Conservation (phyloP, 768 basidiomycete genomes). For the Psilocybe sp. region DNA sequence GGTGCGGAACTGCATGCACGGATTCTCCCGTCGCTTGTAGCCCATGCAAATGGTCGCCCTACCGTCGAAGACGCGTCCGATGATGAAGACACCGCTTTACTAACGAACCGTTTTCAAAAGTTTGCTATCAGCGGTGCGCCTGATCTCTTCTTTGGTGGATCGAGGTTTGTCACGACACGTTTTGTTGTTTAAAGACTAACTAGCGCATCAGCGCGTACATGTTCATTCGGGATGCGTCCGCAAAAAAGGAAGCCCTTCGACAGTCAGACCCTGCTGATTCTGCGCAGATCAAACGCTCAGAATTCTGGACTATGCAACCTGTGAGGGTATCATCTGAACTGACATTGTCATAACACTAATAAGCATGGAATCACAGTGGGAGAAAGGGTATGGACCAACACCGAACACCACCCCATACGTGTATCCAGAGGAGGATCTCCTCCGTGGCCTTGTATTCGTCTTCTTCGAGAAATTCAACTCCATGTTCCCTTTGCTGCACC, state of each 20-base stretch:
- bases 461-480: conserved; percentile 57
- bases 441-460: conserved; percentile 44
- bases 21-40: too few relatives aligned
- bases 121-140: conserved; percentile 28
- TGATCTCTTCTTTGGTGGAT: conserved; percentile 39
- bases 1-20: too few relatives aligned
- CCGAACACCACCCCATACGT: conserved; percentile 24
- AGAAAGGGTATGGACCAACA: conserved; percentile 28
- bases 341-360: neutral
- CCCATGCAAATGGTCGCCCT: neutral
- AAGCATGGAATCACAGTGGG: conserved; percentile 19
- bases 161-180: conserved; percentile 20
- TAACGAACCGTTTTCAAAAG: conserved; percentile 27
- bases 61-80: conserved; percentile 22
- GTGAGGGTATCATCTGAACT: conserved; percentile 15
- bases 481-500: conserved; percentile 62
- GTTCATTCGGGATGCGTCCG: conserved; percentile 36
- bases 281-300: conserved; percentile 19
- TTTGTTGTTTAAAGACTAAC: too few relatives aligned
- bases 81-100: conserved; percentile 28
- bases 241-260: conserved; percentile 37
- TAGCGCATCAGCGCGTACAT: neutral
- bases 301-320: conserved; percentile 28
- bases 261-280: conserved; percentile 24
- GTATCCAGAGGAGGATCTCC: conserved; percentile 50